Evolutionary conservation across 2,329 filamentous ascomycete genomes (phyloP), one percentile per base, ranked within the genome.

Genomic region (Ophioceras dolichostomum): DNA sequence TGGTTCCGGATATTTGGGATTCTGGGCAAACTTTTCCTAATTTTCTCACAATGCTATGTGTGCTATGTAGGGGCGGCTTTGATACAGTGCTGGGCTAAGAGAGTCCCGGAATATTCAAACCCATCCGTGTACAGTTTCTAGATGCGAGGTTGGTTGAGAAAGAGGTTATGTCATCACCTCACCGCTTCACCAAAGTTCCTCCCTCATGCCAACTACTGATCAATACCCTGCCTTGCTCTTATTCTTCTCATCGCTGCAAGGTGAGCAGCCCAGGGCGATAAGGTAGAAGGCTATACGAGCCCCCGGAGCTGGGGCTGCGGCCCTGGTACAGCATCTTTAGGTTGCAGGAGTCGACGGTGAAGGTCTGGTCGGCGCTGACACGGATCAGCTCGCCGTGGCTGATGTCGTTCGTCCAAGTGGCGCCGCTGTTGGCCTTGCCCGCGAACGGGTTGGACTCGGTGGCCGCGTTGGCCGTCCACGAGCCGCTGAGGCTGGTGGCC

Each of bases 321-420:
- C 77, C 77, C 55, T 81, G 77, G 53, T 78, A 81, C 21, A 82
- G 62, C 30, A 79, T 47, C 58, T 77, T 68, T 48, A 81, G 56
- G 49, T 78, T 78, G 60, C 77, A 81, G 2, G 74, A 60, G 47
- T 79, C 71, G 40, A 82, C 51, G 0, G 69, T 67, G 57, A 77
- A 67, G 1, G 73, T 81, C 60, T 82, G 68, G 47, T 81, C 76
- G 3, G 65, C 50, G 47, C 62, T 68, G 40, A 43, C 61, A 41
- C 76, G 66, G 39, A 79, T 49, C 29, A 80, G 51, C 43, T 81
- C 77, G 26, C 77, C 77, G 47, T 79, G 74, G 49, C 70, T 76
- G 50, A 82, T 79, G 41, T 79, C 73, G 51, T 78, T 71, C 33
- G 75, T 78, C 76, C 76, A 82, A 14, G 64, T 65, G 1, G 73